Evolutionary conservation across 2,329 filamentous ascomycete genomes (phyloP), one percentile per base, ranked within the genome.

Genomic region (Penicillium corylophilum): DNA sequence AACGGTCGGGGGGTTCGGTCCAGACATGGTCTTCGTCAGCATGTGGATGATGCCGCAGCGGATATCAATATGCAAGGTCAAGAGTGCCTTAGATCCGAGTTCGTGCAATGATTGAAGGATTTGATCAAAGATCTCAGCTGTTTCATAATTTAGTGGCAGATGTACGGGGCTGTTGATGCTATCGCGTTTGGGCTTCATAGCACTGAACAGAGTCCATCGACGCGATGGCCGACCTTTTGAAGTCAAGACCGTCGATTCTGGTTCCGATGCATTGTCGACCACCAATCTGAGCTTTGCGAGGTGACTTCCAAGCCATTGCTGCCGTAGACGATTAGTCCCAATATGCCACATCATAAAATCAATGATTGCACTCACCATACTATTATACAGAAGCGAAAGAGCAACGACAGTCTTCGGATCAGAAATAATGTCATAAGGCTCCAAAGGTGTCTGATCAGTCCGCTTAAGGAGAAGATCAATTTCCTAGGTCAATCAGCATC

Each of bases 241-340:
- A 70, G 67, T 51, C 67, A 69, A 23, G 65, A 71, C 49, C 66
- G 74, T 46, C 9, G 65, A 59, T 74, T 57, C 84, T 81, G 28
- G 84, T 84, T 70, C 90, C 84, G 33, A 83, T 82, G 82, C 79
- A 18, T 89, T 48, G 15, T 62, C 61, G 26, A 63, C 93, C 64
- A 96, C 90, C 65, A 93, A 86, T 38, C 94, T 84, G 47, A 99
- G 79, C 51, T 89, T 80, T n/a, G 81, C 77, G 38, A 95, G 85
- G 73, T 93, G 94, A 61, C 87, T 87, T 18, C 89, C 86, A 31
- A 99, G 83, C 94, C 94, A 99, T 77, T 95, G 94, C 76, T 78
- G 44, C 39, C 20, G 6, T 20, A 44, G 62, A 46, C 9, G 0
- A 64, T 61, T 44, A 41, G 52, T 46, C 8, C 16, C 16, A 20